These are phyloP conservation scores for Pythium biforme DNA, from an alignment of 352 stramenopile species.

Conservation along the genomic window DNA sequence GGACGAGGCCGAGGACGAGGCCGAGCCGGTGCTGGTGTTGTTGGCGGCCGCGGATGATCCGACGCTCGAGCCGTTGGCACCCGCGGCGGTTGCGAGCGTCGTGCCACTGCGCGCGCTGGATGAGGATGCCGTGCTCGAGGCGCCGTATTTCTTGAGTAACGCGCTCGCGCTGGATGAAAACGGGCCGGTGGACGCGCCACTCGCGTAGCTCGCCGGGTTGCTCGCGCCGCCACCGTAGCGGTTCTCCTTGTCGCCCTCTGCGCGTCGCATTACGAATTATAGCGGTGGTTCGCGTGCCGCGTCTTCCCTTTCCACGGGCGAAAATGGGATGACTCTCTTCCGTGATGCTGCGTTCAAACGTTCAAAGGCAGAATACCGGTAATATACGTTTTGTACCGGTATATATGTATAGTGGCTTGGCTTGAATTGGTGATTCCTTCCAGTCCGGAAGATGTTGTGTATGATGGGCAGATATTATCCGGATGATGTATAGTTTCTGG, in stretches of 20 bases:
- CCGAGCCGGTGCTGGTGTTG: too few species aligned
- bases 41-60: neutral
- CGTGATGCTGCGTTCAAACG: constrained; percentile 34
- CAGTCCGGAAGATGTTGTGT: constrained; percentile 1
- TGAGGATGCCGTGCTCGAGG: constrained; percentile 1
- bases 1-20: constrained; percentile 9
- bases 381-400: constrained; percentile 17
- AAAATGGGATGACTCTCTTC: neutral
- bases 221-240: constrained; percentile 10
- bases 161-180: constrained; percentile 17
- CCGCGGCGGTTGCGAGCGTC: constrained; percentile 5
- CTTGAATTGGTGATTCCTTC: neutral
- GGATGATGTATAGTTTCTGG: constrained; percentile 13
- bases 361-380: constrained; percentile 21
- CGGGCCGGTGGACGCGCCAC: neutral
- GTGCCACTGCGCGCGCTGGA: constrained; percentile 4
- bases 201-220: constrained; percentile 5
- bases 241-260: constrained; percentile 74
- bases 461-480: constrained; percentile 2
- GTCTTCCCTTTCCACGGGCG: neutral
- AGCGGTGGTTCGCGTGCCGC: constrained; percentile 10
- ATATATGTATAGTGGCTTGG: constrained; percentile 3
- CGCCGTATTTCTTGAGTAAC: constrained; percentile 34
- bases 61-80: constrained; percentile 14
- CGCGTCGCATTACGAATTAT: constrained; percentile 57